Percentiles rank a stretch among this genome's conserved stretches.
phyloP scores from a whole-genome alignment of 1,284 basidiomycete genomes.

The Cryptococcus wingfieldii region DNA sequence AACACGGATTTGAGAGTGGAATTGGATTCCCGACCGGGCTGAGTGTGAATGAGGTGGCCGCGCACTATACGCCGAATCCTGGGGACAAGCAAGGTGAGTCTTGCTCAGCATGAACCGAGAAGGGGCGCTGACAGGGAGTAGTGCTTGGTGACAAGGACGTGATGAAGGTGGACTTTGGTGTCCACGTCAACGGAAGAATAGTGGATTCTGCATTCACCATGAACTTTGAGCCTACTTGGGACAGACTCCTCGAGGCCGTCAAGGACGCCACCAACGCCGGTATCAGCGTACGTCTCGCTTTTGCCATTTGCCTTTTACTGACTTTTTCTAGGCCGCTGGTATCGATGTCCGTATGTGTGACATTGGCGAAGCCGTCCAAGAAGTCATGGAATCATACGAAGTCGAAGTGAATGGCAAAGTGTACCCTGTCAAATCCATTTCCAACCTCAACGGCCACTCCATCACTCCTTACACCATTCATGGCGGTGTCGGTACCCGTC shows the following conservation, averaged over 20 bases:
- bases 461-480: slow-evolving; percentile 85
- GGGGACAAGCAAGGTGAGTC: slow-evolving; percentile 77
- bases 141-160: slow-evolving; percentile 82
- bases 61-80: slow-evolving; percentile 95
- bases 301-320: neutral
- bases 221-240: slow-evolving; percentile 81
- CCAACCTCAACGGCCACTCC: slow-evolving; percentile 85
- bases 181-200: slow-evolving; percentile 93
- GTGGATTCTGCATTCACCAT: slow-evolving; percentile 95
- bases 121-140: neutral
- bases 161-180: slow-evolving; percentile 95
- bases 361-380: slow-evolving; percentile 87
- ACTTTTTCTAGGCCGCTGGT: slow-evolving; percentile 72
- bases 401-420: slow-evolving; percentile 84
- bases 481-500: slow-evolving; percentile 38
- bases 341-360: slow-evolving; percentile 95
- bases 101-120: slow-evolving; percentile 31
- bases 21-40: slow-evolving; percentile 97
- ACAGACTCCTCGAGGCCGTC: slow-evolving; percentile 84
- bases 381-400: slow-evolving; percentile 99
- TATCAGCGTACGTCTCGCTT: slow-evolving; percentile 57
- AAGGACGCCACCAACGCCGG: slow-evolving; percentile 91
- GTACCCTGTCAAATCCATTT: slow-evolving; percentile 82
- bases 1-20: slow-evolving; percentile 71
- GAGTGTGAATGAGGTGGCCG: slow-evolving; percentile 89